Evolutionary conservation across 1,284 basidiomycete genomes (phyloP).

Genomic region (Leccinum pachyderme): DNA sequence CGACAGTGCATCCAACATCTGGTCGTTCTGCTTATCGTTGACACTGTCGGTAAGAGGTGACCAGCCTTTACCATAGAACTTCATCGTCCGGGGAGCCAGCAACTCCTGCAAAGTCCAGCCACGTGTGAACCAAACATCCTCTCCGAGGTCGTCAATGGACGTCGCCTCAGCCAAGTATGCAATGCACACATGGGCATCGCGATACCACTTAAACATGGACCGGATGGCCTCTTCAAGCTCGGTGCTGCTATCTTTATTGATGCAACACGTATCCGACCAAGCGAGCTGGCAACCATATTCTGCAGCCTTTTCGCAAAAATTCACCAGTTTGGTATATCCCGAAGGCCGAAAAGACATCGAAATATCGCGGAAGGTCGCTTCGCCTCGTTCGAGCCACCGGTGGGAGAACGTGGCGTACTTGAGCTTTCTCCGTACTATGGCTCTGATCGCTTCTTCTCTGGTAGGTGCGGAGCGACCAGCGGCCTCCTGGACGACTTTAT

Average conservation of each 20-base stretch:
- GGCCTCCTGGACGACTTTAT: conserved; percentile 31
- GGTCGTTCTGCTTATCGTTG: conserved; percentile 28
- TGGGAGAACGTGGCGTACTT: conserved; percentile 55
- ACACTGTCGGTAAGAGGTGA: conserved; percentile 18
- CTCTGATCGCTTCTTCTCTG: conserved; percentile 28
- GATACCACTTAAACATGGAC: conserved; percentile 36
- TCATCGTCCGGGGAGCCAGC: conserved; percentile 29
- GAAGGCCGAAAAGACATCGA: conserved; percentile 30
- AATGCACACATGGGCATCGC: conserved; percentile 30
- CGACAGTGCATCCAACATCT: conserved; percentile 28
- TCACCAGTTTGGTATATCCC: conserved; percentile 28
- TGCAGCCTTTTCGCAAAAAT: conserved; percentile 27
- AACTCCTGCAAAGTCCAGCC: conserved; percentile 33
- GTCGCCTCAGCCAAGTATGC: conserved; percentile 33
- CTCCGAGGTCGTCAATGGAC: conserved; percentile 24
- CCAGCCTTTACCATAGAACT: conserved; percentile 31
- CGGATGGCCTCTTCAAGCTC: conserved; percentile 34
- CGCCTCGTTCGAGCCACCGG: conserved; percentile 64
- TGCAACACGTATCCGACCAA: conserved; percentile 34
- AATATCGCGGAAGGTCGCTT: conserved; percentile 53
- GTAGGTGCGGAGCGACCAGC: conserved; percentile 43
- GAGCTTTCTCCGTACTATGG: conserved; percentile 46
- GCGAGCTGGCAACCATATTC: conserved; percentile 30
- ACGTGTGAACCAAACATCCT: conserved; percentile 36
- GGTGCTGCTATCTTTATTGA: conserved; percentile 29